These are phyloP conservation scores for Eimeria praecox DNA, from an alignment of 169 alveolate genomes.

Conservation along the genomic window DNA sequence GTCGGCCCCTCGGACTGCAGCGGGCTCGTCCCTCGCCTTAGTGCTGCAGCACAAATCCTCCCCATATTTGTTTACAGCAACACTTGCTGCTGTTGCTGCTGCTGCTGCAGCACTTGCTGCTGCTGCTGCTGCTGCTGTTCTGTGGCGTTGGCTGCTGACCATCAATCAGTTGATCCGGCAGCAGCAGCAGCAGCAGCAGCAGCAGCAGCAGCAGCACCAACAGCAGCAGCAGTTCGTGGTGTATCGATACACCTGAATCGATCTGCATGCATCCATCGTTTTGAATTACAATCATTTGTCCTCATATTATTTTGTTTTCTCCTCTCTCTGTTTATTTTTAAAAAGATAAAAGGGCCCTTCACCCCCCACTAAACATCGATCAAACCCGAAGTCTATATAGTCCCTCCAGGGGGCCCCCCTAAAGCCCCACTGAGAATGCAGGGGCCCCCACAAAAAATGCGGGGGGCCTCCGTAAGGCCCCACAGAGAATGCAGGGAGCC, in stretches of 20 bases:
- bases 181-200: not conserved
- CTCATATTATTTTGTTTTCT: not conserved
- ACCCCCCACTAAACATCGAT: not conserved
- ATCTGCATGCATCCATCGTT: not conserved
- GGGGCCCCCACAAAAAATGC: too few species aligned
- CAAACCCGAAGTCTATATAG: not conserved
- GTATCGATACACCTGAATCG: not conserved
- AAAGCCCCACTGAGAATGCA: too few species aligned
- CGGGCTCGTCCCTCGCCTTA: slow-evolving; percentile 42
- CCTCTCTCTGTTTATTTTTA: not conserved
- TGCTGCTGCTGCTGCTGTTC: not conserved
- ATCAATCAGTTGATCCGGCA: not conserved
- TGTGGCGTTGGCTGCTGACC: not conserved
- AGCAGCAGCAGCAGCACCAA: not conserved
- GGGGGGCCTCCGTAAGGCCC: not conserved
- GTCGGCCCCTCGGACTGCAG: slow-evolving; percentile 44
- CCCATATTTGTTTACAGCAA: not conserved
- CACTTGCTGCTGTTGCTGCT: not conserved
- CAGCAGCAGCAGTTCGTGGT: not conserved
- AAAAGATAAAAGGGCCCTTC: too few species aligned
- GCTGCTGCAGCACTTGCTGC: not conserved
- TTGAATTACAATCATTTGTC: not conserved
- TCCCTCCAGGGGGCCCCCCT: too few species aligned
- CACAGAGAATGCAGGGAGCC: not conserved
- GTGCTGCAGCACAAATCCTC: not conserved